Evolutionary conservation across 805 yeast genomes (phyloP), one percentile per base, ranked within the genome.

Genomic region (Wickerhamiella dianesei): DNA sequence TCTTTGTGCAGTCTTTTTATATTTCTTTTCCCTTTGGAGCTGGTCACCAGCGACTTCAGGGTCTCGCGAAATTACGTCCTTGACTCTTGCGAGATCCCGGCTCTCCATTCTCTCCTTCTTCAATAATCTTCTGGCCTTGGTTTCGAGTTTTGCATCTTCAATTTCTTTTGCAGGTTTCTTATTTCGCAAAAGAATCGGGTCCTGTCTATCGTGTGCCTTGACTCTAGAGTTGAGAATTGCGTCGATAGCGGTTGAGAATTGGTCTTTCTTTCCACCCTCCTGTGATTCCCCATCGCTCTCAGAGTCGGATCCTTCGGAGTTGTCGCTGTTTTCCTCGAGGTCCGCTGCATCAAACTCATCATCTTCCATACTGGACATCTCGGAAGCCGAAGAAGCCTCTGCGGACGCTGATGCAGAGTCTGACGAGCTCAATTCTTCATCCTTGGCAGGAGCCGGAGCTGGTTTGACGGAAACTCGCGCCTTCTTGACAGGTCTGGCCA

Each of bases 151-250:
- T 44, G 83, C 85, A 29, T 79, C 74, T 55, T 88, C 96, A 48
- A 82, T 72, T 54, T 83, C 79, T 64, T 79, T 80, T 0, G 79
- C 74, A 39, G 73, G 70, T 54, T 81, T 82, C 58, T 83, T 82
- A 20, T 75, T 70, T 65, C 97, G 78, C 5, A 89, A 88, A 65
- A 89, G 72, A 47, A 89, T 84, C 2, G 98, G 98, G 61, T 88
- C 95, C 41, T 74, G 74, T 59, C 96, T 73, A 59, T 82, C 86
- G 57, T 89, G 82, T 0, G 95, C 94, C 62, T 92, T 92, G 54
- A 89, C 70, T 57, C 77, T 80, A 1, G 97, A 85, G 3, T 82
- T 82, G 44, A 89, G 66, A 56, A 89, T 82, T 14, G 95, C 92
- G 54, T 69, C 77, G 59, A 92, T 77, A 0, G 97, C 97, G 46